Conservation (phyloP, 352 stramenopile genomes). For the Phytophthora rubi region DNA sequence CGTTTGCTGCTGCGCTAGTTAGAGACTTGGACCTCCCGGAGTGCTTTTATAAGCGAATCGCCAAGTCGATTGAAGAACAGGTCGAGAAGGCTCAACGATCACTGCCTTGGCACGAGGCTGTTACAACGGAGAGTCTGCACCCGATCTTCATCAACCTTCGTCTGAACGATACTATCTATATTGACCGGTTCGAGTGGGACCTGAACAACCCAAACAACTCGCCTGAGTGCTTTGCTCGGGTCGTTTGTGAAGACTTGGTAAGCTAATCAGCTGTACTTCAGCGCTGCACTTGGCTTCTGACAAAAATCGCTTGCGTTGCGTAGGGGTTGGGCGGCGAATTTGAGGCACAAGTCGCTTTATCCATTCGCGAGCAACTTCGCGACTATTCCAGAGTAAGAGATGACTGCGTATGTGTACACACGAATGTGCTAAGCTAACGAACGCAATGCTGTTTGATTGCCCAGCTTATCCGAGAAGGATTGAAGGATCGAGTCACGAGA, state of each 20-base stretch:
- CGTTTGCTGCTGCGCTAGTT: slow-evolving; percentile 70
- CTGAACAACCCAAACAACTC: slow-evolving; percentile 70
- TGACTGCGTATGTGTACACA: not conserved
- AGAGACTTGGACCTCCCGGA: slow-evolving; percentile 77
- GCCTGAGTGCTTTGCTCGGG: slow-evolving; percentile 69
- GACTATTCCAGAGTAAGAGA: slow-evolving; percentile 70
- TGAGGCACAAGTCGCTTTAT: slow-evolving; percentile 76
- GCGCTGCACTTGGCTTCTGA: slow-evolving; percentile 3
- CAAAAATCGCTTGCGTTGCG: not conserved
- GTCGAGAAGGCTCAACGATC: slow-evolving; percentile 67
- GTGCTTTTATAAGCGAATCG: slow-evolving; percentile 75
- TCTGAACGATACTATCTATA: slow-evolving; percentile 82
- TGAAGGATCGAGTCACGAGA: slow-evolving; percentile 63
- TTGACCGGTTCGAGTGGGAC: slow-evolving; percentile 87
- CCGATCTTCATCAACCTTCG: slow-evolving; percentile 86
- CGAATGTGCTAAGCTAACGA: not conserved
- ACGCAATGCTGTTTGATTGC: not conserved
- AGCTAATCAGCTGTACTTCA: slow-evolving; percentile 1
- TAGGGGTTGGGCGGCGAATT: slow-evolving; percentile 83
- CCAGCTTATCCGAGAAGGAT: slow-evolving; percentile 75
- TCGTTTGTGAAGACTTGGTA: slow-evolving; percentile 78
- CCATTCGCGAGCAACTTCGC: slow-evolving; percentile 80
- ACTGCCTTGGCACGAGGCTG: slow-evolving; percentile 62
- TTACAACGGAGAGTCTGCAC: slow-evolving; percentile 66
- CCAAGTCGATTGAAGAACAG: slow-evolving; percentile 67